These are phyloP conservation scores for Fraxinus xanthoxyloides DNA, from an alignment of 305 asterid genomes.

Conservation along the genomic window DNA sequence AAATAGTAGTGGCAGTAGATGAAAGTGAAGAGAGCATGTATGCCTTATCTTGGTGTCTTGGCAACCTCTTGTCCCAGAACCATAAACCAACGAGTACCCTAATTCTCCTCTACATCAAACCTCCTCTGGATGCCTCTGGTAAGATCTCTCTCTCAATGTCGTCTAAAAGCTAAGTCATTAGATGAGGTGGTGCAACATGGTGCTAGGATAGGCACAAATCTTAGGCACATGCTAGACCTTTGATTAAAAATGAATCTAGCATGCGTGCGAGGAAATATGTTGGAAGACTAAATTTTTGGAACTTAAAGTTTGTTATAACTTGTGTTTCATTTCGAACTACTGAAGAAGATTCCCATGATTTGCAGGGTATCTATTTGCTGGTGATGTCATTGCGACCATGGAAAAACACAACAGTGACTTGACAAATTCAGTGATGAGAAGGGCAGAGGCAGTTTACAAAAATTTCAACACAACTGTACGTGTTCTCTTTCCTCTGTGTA, in stretches of 20 bases:
- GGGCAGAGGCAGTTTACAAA: constrained; percentile 43
- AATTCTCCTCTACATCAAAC: constrained; percentile 57
- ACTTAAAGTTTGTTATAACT: neutral
- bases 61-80: constrained; percentile 31
- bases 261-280: neutral
- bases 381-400: constrained; percentile 38
- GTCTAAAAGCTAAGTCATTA: neutral
- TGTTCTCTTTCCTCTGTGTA: neutral
- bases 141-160: neutral
- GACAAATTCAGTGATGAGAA: constrained; percentile 53
- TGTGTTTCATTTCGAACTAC: neutral
- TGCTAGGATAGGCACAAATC: neutral
- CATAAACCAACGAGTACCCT: constrained; percentile 27
- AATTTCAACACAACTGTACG: constrained; percentile 28
- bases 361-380: constrained; percentile 40
- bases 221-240: neutral
- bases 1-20: constrained; percentile 55
- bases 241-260: neutral
- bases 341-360: neutral
- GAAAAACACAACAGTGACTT: constrained; percentile 39
- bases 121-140: constrained; percentile 54
- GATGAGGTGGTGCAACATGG: neutral
- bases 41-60: constrained; percentile 59
- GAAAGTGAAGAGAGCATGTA: constrained; percentile 67
- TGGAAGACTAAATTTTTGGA: neutral